Evolutionary conservation across 2,329 filamentous ascomycete genomes (phyloP).

Genomic region (Zopfia rhizophila): DNA sequence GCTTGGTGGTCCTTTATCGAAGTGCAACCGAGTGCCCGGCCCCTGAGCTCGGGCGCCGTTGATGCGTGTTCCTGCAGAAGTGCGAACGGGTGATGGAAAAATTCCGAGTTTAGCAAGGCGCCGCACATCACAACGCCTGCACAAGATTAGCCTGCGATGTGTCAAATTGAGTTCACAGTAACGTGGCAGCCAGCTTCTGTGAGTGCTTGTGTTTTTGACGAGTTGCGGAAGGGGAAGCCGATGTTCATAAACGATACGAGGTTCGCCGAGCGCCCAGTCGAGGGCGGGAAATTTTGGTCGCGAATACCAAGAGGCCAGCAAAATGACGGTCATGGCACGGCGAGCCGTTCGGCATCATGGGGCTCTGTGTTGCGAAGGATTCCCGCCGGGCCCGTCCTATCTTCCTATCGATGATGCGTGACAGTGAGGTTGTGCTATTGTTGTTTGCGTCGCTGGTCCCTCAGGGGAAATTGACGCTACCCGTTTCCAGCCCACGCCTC

Average conservation of each 20-base stretch:
- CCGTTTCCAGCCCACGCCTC: constrained; percentile 1
- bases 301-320: constrained; percentile 12
- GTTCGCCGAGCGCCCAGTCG: constrained; percentile 1
- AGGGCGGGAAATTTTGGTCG: constrained; percentile 8
- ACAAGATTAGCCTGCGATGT: constrained; percentile 6
- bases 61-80: constrained; percentile 12
- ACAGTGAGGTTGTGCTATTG: constrained; percentile 18
- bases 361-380: background rate
- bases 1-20: no score
- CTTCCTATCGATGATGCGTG: constrained; percentile 13
- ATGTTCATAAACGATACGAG: constrained; percentile 1
- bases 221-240: constrained; percentile 1
- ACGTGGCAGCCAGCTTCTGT: no score
- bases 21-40: no score
- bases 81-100: background rate
- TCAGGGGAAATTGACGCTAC: constrained; percentile 26
- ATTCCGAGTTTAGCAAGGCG: background rate
- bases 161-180: background rate
- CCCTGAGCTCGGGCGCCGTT: constrained; percentile 18
- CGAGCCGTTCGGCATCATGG: constrained; percentile 9
- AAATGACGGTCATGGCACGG: no score
- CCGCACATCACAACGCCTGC: background rate
- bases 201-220: no score
- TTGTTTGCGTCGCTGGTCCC: constrained; percentile 20
- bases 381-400: background rate